These are phyloP conservation scores for Pisolithus thermaeus DNA, from an alignment of 1,284 basidiomycete species.

Conservation along the genomic window DNA sequence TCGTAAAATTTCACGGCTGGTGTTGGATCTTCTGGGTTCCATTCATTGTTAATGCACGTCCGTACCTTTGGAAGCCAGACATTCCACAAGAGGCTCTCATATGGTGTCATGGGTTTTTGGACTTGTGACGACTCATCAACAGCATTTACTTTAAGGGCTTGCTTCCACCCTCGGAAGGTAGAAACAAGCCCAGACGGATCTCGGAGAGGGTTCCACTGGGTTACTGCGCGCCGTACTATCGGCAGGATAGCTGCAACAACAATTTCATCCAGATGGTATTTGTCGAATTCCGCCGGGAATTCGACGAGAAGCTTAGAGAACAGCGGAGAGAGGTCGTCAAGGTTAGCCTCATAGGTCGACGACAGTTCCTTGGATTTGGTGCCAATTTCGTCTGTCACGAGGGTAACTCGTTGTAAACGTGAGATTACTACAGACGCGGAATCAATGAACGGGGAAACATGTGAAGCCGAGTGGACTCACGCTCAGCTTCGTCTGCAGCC, in stretches of 20 bases:
- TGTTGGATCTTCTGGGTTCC: conserved; percentile 71
- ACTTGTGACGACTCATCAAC: conserved; percentile 30
- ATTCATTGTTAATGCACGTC: conserved; percentile 88
- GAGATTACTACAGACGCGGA: conserved; percentile 53
- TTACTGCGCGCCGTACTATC: conserved; percentile 60
- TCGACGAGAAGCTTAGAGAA: conserved; percentile 70
- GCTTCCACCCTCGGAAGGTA: conserved; percentile 66
- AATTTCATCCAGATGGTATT: conserved; percentile 82
- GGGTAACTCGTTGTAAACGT: conserved; percentile 69
- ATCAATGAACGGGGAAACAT: conserved; percentile 12
- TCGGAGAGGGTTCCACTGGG: conserved; percentile 69
- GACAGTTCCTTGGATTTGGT: conserved; percentile 57
- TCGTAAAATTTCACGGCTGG: conserved; percentile 83
- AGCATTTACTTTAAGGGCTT: conserved; percentile 54
- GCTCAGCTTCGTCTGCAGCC: conserved; percentile 67
- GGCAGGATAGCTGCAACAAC: conserved; percentile 88
- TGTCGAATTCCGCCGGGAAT: conserved; percentile 75
- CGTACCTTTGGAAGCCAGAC: conserved; percentile 94
- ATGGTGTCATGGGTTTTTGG: conserved; percentile 80
- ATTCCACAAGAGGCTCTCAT: conserved; percentile 91
- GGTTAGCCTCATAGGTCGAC: conserved; percentile 57
- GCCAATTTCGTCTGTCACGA: conserved; percentile 67
- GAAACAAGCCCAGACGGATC: conserved; percentile 58
- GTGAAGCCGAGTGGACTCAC: conserved; percentile 38
- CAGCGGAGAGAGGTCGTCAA: conserved; percentile 65